These are phyloP conservation scores for Pyrenula massariospora DNA, from an alignment of 495 filamentous ascomycete genomes.

Conservation along the genomic window DNA sequence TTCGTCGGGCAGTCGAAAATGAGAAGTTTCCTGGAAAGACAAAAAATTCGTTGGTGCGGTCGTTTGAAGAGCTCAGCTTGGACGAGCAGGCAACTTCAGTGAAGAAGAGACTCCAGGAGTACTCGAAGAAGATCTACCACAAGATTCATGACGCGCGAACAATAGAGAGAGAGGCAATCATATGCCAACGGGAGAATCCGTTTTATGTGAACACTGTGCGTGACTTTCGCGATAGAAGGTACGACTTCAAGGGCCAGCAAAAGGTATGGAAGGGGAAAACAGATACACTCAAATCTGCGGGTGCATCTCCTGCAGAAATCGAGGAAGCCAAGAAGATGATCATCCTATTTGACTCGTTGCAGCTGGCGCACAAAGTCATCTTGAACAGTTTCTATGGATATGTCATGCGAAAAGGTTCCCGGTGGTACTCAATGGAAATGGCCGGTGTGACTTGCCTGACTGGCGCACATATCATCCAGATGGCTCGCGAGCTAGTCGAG, in stretches of 20 bases:
- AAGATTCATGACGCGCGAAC: constrained; percentile 95
- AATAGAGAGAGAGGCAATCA: constrained; percentile 89
- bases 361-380: constrained; percentile 98
- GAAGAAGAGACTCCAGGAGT: constrained; percentile 81
- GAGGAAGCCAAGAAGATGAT: constrained; percentile 99
- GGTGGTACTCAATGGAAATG: constrained; percentile 99
- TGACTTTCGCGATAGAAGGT: constrained; percentile 88
- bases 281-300: constrained; percentile 69
- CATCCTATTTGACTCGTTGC: constrained; percentile 86
- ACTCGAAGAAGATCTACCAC: constrained; percentile 98
- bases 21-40: constrained; percentile 74
- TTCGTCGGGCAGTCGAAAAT: constrained; percentile 82
- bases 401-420: constrained; percentile 96
- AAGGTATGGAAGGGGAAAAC: constrained; percentile 98
- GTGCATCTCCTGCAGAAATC: constrained; percentile 64
- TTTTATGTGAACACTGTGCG: constrained; percentile 97
- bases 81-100: constrained; percentile 77
- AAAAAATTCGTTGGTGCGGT: constrained; percentile 55
- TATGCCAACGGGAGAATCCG: constrained; percentile 96
- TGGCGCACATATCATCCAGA: constrained; percentile 92
- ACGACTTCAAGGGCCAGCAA: constrained; percentile 96
- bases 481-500: constrained; percentile 90
- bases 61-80: constrained; percentile 66
- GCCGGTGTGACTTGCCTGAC: constrained; percentile 96
- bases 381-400: constrained; percentile 99